Percentiles rank a stretch among this genome's conserved stretches.
These are phyloP conservation scores for Microdochium bolleyi DNA, from an alignment of 2,329 filamentous ascomycete genomes.

Conservation along the genomic window DNA sequence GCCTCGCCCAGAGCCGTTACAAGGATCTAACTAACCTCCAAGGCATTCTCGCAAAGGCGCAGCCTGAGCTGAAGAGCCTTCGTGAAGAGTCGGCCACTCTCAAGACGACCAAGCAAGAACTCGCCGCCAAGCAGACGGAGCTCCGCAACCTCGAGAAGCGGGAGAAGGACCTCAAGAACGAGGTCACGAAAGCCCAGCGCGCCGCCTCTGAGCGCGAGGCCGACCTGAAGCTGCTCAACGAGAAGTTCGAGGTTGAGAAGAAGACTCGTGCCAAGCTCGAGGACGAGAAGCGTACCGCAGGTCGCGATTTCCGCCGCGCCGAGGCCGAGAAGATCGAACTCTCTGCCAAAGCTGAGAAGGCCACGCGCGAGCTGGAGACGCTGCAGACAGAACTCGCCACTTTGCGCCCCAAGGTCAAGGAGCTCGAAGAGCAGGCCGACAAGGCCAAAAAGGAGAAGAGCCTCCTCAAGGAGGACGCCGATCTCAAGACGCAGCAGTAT, in stretches of 20 bases:
- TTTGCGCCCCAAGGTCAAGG: slow-evolving; percentile 51
- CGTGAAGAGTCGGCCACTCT: slow-evolving; percentile 70
- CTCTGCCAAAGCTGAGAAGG: slow-evolving; percentile 64
- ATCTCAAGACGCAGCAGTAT: slow-evolving; percentile 80
- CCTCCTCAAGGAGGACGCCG: slow-evolving; percentile 67
- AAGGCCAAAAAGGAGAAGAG: slow-evolving; percentile 62
- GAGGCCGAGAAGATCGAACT: slow-evolving; percentile 77
- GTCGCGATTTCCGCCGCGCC: slow-evolving; percentile 68
- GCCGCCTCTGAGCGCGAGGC: slow-evolving; percentile 65
- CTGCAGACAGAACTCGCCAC: slow-evolving; percentile 66
- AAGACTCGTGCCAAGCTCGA: slow-evolving; percentile 66
- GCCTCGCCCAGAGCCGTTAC: slow-evolving; percentile 79
- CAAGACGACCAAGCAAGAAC: slow-evolving; percentile 67
- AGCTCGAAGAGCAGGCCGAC: slow-evolving; percentile 66
- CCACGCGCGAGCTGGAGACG: slow-evolving; percentile 59
- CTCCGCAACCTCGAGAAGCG: slow-evolving; percentile 1
- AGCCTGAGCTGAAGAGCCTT: slow-evolving; percentile 75
- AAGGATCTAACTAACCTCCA: slow-evolving; percentile 78
- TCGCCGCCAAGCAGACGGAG: slow-evolving; percentile 40
- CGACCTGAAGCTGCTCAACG: slow-evolving; percentile 70
- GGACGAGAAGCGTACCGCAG: slow-evolving; percentile 65
- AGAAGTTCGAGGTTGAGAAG: slow-evolving; percentile 70
- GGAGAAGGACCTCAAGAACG: slow-evolving; percentile 57
- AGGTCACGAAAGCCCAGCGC: slow-evolving; percentile 63
- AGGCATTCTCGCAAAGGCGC: slow-evolving; percentile 73